Conservation (phyloP, 2,329 filamentous ascomycete species). For the Fusarium musae region DNA sequence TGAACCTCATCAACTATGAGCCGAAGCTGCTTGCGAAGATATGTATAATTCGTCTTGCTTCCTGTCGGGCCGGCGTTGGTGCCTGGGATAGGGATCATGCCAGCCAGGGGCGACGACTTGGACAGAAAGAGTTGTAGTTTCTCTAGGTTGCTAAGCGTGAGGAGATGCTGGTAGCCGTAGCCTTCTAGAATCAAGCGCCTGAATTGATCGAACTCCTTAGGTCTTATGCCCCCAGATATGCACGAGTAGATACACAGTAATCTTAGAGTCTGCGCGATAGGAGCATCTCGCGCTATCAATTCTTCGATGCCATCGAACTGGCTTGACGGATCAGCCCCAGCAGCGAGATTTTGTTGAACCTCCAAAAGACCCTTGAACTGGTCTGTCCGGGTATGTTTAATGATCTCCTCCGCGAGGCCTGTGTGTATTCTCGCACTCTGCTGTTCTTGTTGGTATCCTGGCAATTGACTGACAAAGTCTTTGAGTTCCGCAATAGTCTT, state of each 20-base stretch:
- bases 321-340: constrained; percentile 86
- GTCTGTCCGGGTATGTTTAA: constrained; percentile 90
- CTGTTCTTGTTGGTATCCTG: constrained; percentile 92
- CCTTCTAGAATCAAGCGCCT: constrained; percentile 88
- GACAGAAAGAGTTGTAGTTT: constrained; percentile 88
- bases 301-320: constrained; percentile 94
- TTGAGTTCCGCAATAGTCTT: constrained; percentile 92
- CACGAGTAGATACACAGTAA: constrained; percentile 92
- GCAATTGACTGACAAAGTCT: constrained; percentile 94
- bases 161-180: constrained; percentile 93
- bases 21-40: constrained; percentile 84
- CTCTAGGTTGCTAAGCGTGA: constrained; percentile 89
- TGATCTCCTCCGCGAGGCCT: constrained; percentile 91
- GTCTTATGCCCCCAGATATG: constrained; percentile 86
- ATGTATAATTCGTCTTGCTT: constrained; percentile 88
- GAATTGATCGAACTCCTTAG: constrained; percentile 89
- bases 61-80: constrained; percentile 63
- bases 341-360: constrained; percentile 94
- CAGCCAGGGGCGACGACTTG: constrained; percentile 79
- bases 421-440: constrained; percentile 93
- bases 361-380: constrained; percentile 89
- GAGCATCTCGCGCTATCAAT: constrained; percentile 87
- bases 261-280: constrained; percentile 83
- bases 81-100: constrained; percentile 80
- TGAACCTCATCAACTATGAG: constrained; percentile 97